Evolutionary conservation across 148 eudicot species (phyloP).

Genomic region (Arbutus unedo): DNA sequence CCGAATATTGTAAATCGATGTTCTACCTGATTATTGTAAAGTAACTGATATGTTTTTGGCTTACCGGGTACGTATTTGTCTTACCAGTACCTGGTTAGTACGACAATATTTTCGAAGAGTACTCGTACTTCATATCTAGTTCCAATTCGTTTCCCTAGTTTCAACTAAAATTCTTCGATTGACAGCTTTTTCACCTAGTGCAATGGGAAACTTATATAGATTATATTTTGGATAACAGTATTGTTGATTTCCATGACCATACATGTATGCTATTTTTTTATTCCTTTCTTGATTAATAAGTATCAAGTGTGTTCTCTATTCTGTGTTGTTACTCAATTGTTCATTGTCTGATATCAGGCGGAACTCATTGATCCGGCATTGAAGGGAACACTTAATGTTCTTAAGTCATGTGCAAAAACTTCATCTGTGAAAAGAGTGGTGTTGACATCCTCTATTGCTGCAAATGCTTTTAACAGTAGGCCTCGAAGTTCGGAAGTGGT

Average conservation of each 20-base stretch:
- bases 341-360: conserved; percentile 26
- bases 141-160: neutral
- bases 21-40: too few relatives aligned
- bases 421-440: conserved; percentile 48
- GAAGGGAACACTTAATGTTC: conserved; percentile 73
- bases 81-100: too few relatives aligned
- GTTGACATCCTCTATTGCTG: conserved; percentile 59
- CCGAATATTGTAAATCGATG: too few relatives aligned
- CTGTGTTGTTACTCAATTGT: neutral
- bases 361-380: conserved; percentile 67
- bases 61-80: too few relatives aligned
- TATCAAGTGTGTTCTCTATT: neutral
- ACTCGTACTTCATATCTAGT: too few relatives aligned
- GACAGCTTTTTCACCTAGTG: too few relatives aligned
- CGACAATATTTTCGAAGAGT: too few relatives aligned
- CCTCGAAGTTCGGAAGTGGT: conserved; percentile 45
- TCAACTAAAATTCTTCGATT: neutral
- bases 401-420: conserved; percentile 42
- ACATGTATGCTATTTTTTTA: neutral
- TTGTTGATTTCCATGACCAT: neutral
- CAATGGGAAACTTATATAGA: too few relatives aligned
- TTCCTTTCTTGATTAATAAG: neutral
- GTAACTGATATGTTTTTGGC: too few relatives aligned
- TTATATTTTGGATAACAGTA: too few relatives aligned
- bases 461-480: conserved; percentile 32